Evolutionary conservation across 2,329 filamentous ascomycete species (phyloP).

Genomic region (Trichoderma koningiopsis): DNA sequence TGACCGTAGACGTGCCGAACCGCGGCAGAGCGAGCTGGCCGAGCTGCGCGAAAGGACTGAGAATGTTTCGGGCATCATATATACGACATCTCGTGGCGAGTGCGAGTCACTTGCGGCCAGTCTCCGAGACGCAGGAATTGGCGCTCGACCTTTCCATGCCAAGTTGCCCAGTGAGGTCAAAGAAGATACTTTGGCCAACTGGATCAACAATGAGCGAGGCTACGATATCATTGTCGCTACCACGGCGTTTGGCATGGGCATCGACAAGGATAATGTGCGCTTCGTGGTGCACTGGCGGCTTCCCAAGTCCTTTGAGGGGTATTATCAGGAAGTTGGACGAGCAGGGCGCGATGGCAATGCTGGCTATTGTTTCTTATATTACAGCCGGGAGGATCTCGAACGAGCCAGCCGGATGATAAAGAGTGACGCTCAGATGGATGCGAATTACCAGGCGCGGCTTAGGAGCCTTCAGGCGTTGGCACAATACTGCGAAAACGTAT

Average conservation of each 20-base stretch:
- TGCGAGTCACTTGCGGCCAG: constrained; percentile 70
- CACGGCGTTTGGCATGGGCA: constrained; percentile 96
- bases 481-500: constrained; percentile 77
- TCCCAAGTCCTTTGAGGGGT: constrained; percentile 92
- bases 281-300: constrained; percentile 95
- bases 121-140: constrained; percentile 68
- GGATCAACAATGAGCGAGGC: constrained; percentile 71
- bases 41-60: constrained; percentile 56
- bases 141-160: constrained; percentile 73
- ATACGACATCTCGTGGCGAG: constrained; percentile 73
- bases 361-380: constrained; percentile 85
- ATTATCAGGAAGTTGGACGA: constrained; percentile 92
- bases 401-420: constrained; percentile 63
- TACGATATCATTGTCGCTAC: constrained; percentile 95
- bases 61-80: constrained; percentile 76
- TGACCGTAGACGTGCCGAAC: constrained; percentile 62
- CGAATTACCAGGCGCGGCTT: constrained; percentile 55
- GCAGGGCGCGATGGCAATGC: constrained; percentile 89
- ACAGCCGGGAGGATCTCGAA: constrained; percentile 83
- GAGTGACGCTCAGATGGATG: constrained; percentile 49
- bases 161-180: constrained; percentile 69
- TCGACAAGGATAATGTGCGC: constrained; percentile 91
- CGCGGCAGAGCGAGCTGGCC: constrained; percentile 61
- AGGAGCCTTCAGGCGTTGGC: constrained; percentile 70
- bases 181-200: constrained; percentile 68